Conservation (phyloP, 352 stramenopile species). For the Phytophthora cryptogea region DNA sequence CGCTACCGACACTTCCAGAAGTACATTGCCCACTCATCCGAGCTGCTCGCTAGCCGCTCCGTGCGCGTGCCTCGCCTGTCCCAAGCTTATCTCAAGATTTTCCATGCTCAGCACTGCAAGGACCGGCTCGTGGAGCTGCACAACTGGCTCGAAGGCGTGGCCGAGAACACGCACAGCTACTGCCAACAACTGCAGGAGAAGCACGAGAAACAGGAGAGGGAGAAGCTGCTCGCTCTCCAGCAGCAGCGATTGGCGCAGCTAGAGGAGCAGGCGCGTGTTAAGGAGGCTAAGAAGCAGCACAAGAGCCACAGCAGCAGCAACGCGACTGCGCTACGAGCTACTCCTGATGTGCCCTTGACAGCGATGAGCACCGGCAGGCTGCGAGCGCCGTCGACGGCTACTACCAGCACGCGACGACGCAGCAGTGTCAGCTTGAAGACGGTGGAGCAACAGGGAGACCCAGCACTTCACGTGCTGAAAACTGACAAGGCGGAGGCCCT, state of each 20-base stretch:
- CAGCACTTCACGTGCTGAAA: slow-evolving; percentile 27
- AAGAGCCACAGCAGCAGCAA: slow-evolving; percentile 24
- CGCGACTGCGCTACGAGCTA: background rate
- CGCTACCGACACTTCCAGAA: slow-evolving; percentile 86
- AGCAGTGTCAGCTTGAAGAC: slow-evolving; percentile 27
- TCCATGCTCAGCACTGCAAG: slow-evolving; percentile 77
- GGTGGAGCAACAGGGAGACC: slow-evolving; percentile 25
- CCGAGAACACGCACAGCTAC: slow-evolving; percentile 74
- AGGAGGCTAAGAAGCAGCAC: slow-evolving; percentile 21
- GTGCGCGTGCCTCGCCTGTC: slow-evolving; percentile 69
- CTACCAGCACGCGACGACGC: slow-evolving; percentile 8
- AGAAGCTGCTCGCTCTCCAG: slow-evolving; percentile 24
- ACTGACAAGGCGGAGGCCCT: slow-evolving; percentile 46
- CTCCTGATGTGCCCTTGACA: slow-evolving; percentile 4
- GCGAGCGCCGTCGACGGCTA: slow-evolving; percentile 6
- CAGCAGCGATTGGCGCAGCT: slow-evolving; percentile 30
- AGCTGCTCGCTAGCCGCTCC: slow-evolving; percentile 43
- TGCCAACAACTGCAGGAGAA: slow-evolving; percentile 46
- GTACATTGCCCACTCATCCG: slow-evolving; percentile 66
- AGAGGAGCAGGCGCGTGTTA: slow-evolving; percentile 19
- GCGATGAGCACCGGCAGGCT: slow-evolving; percentile 22
- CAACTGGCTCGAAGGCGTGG: slow-evolving; percentile 63
- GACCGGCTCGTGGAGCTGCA: slow-evolving; percentile 79
- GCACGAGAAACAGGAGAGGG: slow-evolving; percentile 21
- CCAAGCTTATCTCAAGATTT: slow-evolving; percentile 83